A percentile compares a stretch with the other conserved stretches of the same genome.
These are phyloP conservation scores for Colletotrichum kahawae DNA, from an alignment of 2,329 filamentous ascomycete genomes.

Conservation along the genomic window DNA sequence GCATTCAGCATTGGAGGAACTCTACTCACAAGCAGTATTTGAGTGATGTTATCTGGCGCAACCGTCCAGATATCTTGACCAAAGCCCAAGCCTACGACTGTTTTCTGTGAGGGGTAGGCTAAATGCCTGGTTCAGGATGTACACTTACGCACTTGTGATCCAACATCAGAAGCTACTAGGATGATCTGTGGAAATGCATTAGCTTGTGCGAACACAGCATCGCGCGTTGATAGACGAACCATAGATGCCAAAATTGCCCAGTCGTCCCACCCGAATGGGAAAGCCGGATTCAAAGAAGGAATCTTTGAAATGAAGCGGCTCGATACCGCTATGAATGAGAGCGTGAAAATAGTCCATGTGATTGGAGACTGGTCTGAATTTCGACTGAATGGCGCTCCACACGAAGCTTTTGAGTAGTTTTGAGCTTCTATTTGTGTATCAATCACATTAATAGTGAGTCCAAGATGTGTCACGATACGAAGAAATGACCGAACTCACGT, in stretches of 20 bases:
- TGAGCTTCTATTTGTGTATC: not conserved
- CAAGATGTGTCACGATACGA: not conserved
- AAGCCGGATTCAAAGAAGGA: not conserved
- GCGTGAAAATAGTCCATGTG: not conserved
- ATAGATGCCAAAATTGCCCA: not conserved
- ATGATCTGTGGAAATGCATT: not conserved
- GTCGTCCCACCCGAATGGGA: not conserved
- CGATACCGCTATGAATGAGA: not conserved
- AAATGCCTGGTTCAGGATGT: not conserved
- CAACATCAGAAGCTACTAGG: not conserved
- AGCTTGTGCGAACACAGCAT: not conserved
- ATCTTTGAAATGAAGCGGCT: not conserved
- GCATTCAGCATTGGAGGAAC: too few relatives aligned
- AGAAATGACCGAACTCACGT: not conserved
- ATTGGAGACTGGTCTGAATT: not conserved
- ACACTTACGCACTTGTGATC: not conserved
- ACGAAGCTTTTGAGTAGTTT: not conserved
- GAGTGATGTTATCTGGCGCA: not conserved
- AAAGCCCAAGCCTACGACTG: not conserved
- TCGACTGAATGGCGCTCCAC: not conserved
- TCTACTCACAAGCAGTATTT: constrained; percentile 1
- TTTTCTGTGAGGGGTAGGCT: not conserved
- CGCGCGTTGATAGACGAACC: not conserved
- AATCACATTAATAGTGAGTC: not conserved
- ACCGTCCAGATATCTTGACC: not conserved